Evolutionary conservation across 495 filamentous ascomycete genomes (phyloP).

Genomic region (Articulospora tetracladia): DNA sequence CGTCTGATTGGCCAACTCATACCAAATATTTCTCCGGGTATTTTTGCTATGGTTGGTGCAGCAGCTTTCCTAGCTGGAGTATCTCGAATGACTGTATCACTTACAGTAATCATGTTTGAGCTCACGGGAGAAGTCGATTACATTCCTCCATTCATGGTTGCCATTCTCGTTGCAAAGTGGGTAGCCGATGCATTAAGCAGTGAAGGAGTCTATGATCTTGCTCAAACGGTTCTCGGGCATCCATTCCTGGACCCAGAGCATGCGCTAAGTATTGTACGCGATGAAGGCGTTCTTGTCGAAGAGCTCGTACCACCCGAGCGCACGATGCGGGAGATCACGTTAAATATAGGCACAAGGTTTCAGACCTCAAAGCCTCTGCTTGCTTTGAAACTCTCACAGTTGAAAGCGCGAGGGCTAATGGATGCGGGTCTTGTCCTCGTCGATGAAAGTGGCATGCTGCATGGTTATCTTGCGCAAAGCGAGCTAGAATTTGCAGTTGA

Average conservation of each 20-base stretch:
- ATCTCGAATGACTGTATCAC: slow-evolving; percentile 54
- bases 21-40: slow-evolving; percentile 45
- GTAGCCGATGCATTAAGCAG: slow-evolving; percentile 47
- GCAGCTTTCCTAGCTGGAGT: slow-evolving; percentile 55
- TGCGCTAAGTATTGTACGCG: slow-evolving; percentile 36
- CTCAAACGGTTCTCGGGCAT: slow-evolving; percentile 51
- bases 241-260: slow-evolving; percentile 53
- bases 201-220: slow-evolving; percentile 53
- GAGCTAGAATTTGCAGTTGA: slow-evolving; percentile 50
- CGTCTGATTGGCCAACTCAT: slow-evolving; percentile 49
- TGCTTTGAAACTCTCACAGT: slow-evolving; percentile 38
- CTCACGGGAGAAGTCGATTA: slow-evolving; percentile 42
- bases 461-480: slow-evolving; percentile 51
- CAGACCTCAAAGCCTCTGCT: slow-evolving; percentile 39
- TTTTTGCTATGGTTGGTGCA: slow-evolving; percentile 60
- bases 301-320: slow-evolving; percentile 46
- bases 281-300: slow-evolving; percentile 34
- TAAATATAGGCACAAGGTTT: slow-evolving; percentile 39
- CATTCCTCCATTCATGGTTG: slow-evolving; percentile 54
- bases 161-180: slow-evolving; percentile 56
- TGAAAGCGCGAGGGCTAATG: slow-evolving; percentile 47
- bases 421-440: slow-evolving; percentile 54
- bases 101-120: slow-evolving; percentile 59
- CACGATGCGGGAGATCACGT: slow-evolving; percentile 53
- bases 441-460: slow-evolving; percentile 39